Evolutionary conservation across 1,284 basidiomycete species (phyloP).

Genomic region (Salmacisia buchloeana): DNA sequence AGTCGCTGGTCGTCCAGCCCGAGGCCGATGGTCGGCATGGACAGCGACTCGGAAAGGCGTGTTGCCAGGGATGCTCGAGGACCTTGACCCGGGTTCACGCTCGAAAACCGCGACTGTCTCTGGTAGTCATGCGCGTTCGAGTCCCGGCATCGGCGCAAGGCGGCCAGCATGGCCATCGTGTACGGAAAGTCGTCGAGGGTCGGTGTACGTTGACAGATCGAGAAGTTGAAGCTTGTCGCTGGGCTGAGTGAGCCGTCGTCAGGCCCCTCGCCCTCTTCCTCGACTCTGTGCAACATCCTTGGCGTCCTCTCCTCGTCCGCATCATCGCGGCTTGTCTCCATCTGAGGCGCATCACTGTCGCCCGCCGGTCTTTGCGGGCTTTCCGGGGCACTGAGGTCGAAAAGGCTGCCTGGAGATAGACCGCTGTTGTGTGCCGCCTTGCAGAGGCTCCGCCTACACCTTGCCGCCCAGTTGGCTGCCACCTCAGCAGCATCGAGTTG

Average conservation of each 20-base stretch:
- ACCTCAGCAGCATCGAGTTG: slow-evolving; percentile 5
- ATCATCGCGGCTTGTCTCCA: not conserved
- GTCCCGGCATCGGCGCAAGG: too few relatives aligned
- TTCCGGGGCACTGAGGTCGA: not conserved
- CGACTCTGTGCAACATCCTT: not conserved
- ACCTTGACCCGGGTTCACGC: too few relatives aligned
- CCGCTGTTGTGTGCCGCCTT: slow-evolving; percentile 3
- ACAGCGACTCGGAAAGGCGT: not conserved
- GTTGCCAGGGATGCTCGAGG: too few relatives aligned
- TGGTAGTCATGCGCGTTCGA: too few relatives aligned
- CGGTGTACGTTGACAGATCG: not conserved
- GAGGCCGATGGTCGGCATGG: not conserved
- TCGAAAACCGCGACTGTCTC: not conserved
- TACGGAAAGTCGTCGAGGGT: slow-evolving; percentile 6
- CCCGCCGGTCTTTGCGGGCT: not conserved
- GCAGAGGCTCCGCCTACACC: slow-evolving; percentile 4
- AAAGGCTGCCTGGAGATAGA: not conserved
- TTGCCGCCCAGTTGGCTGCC: not conserved
- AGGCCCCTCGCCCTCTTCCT: not conserved
- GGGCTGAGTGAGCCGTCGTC: too few relatives aligned
- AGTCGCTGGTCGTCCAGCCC: not conserved
- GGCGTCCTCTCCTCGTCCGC: not conserved
- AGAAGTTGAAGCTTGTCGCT: slow-evolving; percentile 3
- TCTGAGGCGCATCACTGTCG: too few relatives aligned
- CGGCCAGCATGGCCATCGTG: not conserved